Evolutionary conservation across 805 yeast species (phyloP).

Genomic region (Candida germanica): DNA sequence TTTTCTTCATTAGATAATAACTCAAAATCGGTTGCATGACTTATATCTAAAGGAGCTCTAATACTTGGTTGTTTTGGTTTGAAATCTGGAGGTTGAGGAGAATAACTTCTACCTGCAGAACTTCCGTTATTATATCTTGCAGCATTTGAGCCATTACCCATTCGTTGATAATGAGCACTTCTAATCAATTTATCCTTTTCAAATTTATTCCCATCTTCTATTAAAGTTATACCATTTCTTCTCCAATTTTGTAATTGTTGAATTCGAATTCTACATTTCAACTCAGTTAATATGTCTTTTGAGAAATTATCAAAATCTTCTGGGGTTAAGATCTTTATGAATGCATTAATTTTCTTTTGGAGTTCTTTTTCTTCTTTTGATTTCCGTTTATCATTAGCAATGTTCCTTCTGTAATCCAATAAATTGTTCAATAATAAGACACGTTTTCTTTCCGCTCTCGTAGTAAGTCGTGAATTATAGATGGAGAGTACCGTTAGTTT

Average conservation of each 20-base stretch:
- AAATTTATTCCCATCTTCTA: slow-evolving; percentile 79
- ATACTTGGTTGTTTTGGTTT: slow-evolving; percentile 43
- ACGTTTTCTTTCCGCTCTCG: slow-evolving; percentile 92
- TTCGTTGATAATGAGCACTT: slow-evolving; percentile 57
- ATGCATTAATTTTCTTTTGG: slow-evolving; percentile 71
- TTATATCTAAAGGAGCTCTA: slow-evolving; percentile 61
- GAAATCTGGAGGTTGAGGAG: slow-evolving; percentile 38
- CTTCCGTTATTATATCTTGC: slow-evolving; percentile 11
- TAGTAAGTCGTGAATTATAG: slow-evolving; percentile 82
- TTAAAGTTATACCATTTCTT: slow-evolving; percentile 76
- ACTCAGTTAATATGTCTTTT: slow-evolving; percentile 71
- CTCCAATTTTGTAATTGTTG: slow-evolving; percentile 94
- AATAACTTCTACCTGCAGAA: slow-evolving; percentile 16
- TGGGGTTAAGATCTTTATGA: slow-evolving; percentile 74
- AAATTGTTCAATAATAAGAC: slow-evolving; percentile 70
- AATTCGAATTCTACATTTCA: slow-evolving; percentile 74
- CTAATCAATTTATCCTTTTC: slow-evolving; percentile 84
- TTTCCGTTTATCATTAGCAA: slow-evolving; percentile 78
- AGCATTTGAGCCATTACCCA: slow-evolving; percentile 37
- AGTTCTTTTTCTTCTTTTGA: slow-evolving; percentile 88
- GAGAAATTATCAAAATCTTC: slow-evolving; percentile 76
- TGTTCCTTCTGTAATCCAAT: slow-evolving; percentile 80
- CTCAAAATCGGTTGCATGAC: slow-evolving; percentile 78
- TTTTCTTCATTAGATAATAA: slow-evolving; percentile 86
- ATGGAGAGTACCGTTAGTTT: slow-evolving; percentile 85